Evolutionary conservation across 495 filamentous ascomycete species (phyloP).

Genomic region (Penicillium goetzii): DNA sequence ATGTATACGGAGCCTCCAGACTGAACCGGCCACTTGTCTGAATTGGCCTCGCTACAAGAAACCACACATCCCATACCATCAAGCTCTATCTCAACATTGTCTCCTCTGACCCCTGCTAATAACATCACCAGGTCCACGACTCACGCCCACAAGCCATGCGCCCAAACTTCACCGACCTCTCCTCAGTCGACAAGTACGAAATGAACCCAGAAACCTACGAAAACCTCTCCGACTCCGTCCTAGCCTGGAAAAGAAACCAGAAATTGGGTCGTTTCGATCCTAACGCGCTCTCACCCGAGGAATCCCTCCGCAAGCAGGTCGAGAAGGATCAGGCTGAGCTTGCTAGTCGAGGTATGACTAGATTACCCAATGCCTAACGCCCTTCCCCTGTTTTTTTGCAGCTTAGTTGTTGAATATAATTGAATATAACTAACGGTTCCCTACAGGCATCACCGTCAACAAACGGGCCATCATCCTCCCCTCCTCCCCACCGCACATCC

Average conservation of each 20-base stretch:
- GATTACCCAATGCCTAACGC: constrained; percentile 5
- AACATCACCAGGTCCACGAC: constrained; percentile 68
- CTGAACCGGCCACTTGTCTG: background rate
- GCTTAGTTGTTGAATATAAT: too few relatives aligned
- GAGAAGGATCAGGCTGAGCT: constrained; percentile 68
- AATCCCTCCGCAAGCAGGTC: constrained; percentile 68
- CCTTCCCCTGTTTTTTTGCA: background rate
- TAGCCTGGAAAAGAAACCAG: constrained; percentile 90
- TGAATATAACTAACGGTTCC: background rate
- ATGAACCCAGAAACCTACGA: constrained; percentile 83
- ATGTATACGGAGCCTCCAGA: too few relatives aligned
- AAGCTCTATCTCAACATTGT: too few relatives aligned
- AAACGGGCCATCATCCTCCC: constrained; percentile 49
- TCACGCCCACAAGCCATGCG: constrained; percentile 71
- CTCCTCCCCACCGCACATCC: constrained; percentile 58
- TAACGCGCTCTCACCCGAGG: constrained; percentile 62
- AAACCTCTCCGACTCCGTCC: constrained; percentile 78
- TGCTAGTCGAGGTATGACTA: constrained; percentile 53
- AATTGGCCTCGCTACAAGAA: background rate
- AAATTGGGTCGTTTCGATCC: constrained; percentile 96
- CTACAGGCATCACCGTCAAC: constrained; percentile 37
- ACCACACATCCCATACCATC: background rate
- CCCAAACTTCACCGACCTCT: constrained; percentile 76
- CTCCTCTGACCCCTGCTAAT: background rate
- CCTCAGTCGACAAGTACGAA: constrained; percentile 81